Evolutionary conservation across 129 eudicot species (phyloP).

Genomic region (Arctium lappa): DNA sequence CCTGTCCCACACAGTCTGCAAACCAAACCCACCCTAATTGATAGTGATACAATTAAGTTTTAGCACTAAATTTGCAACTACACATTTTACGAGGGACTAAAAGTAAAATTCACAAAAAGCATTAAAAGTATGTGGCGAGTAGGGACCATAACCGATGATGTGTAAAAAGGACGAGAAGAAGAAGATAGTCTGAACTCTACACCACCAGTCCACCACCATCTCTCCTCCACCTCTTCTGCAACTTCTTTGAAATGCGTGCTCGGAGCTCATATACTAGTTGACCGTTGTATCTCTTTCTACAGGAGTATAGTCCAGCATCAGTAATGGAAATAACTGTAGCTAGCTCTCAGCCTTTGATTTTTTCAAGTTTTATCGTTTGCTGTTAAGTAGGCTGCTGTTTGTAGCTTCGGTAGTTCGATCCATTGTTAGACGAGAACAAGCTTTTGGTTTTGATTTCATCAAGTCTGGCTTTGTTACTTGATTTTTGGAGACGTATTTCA

Average conservation of each 20-base stretch:
- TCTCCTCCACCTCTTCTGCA: slow-evolving; percentile 12
- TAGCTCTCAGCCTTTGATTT: slow-evolving; percentile 7
- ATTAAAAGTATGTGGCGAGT: slow-evolving; percentile 17
- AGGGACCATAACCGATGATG: slow-evolving; percentile 36
- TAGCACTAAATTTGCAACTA: not conserved
- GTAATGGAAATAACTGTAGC: slow-evolving; percentile 9
- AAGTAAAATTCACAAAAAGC: not conserved
- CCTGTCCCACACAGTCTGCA: too few relatives aligned
- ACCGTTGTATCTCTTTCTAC: slow-evolving; percentile 13
- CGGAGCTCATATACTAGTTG: slow-evolving; percentile 4
- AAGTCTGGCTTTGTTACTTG: not conserved
- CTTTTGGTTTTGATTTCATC: not conserved
- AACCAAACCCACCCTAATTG: too few relatives aligned
- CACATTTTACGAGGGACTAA: not conserved
- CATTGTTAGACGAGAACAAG: not conserved
- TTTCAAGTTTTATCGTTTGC: not conserved
- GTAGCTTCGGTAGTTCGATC: not conserved
- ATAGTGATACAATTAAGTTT: not conserved
- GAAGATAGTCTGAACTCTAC: slow-evolving; percentile 17
- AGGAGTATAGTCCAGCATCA: slow-evolving; percentile 1
- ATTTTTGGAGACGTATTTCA: slow-evolving; percentile 4
- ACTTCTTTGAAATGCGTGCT: slow-evolving; percentile 21
- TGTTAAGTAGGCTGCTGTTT: not conserved
- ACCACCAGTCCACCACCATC: slow-evolving; percentile 22
- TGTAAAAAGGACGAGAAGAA: slow-evolving; percentile 18